phyloP scores from a whole-genome alignment of 345 rosid species.

The Salix caprea region DNA sequence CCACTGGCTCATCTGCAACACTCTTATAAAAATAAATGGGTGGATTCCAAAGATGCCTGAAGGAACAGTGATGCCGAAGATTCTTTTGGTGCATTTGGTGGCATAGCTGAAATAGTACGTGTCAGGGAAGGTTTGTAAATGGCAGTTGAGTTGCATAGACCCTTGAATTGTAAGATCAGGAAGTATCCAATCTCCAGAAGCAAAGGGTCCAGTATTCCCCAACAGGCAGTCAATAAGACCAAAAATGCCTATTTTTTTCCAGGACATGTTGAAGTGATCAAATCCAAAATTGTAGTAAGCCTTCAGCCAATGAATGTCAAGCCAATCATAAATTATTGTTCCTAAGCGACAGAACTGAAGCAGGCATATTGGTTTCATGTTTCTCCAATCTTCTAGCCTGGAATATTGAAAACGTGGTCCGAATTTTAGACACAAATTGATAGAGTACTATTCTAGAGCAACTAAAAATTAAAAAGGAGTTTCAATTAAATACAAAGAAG shows the following conservation, averaged over 20 bases:
- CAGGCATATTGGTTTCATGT: slow-evolving; percentile 62
- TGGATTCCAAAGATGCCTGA: slow-evolving; percentile 73
- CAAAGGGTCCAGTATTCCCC: slow-evolving; percentile 82
- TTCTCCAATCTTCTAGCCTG: slow-evolving; percentile 84
- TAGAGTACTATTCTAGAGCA: background rate
- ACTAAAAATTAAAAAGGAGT: background rate
- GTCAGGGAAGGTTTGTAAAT: slow-evolving; percentile 60
- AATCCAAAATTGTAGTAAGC: slow-evolving; percentile 88
- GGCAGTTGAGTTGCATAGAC: slow-evolving; percentile 49
- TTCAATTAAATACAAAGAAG: background rate
- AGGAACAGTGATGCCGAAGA: slow-evolving; percentile 67
- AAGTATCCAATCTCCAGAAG: slow-evolving; percentile 84
- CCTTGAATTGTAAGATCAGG: slow-evolving; percentile 96
- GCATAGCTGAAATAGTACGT: slow-evolving; percentile 96
- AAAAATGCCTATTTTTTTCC: slow-evolving; percentile 64
- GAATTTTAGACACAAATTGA: background rate
- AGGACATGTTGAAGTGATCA: slow-evolving; percentile 76
- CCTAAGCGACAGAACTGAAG: slow-evolving; percentile 84
- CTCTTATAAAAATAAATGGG: slow-evolving; percentile 77
- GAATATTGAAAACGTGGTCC: slow-evolving; percentile 4
- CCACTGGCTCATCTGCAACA: slow-evolving; percentile 88
- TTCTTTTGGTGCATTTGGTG: slow-evolving; percentile 65
- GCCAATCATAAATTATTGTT: slow-evolving; percentile 83
- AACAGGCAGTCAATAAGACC: slow-evolving; percentile 66
- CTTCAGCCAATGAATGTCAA: slow-evolving; percentile 82